Evolutionary conservation across 495 filamentous ascomycete genomes (phyloP).

Genomic region (Tricharina praecox): DNA sequence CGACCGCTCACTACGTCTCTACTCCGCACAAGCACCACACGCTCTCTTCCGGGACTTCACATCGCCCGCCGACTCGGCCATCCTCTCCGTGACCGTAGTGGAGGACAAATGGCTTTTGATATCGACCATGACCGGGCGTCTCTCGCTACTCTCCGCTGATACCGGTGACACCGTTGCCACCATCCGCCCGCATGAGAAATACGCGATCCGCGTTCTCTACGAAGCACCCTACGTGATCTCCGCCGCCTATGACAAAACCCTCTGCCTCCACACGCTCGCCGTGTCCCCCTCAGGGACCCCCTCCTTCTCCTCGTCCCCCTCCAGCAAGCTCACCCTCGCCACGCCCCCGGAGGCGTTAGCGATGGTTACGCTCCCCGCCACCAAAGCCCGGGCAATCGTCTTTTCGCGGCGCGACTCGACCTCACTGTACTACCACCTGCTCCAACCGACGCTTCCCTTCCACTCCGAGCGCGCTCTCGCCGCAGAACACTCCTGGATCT

Average conservation of each 20-base stretch:
- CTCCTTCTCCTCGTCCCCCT: neutral
- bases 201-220: slow-evolving; percentile 39
- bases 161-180: slow-evolving; percentile 30
- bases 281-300: slow-evolving; percentile 9
- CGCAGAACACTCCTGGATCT: slow-evolving; percentile 45
- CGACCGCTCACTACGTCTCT: slow-evolving; percentile 21
- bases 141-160: slow-evolving; percentile 32
- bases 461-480: slow-evolving; percentile 46
- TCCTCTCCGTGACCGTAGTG: slow-evolving; percentile 24
- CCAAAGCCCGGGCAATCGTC: slow-evolving; percentile 33
- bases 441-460: slow-evolving; percentile 29
- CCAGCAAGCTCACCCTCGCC: slow-evolving; percentile 20
- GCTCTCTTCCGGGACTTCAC: slow-evolving; percentile 14
- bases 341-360: slow-evolving; percentile 47
- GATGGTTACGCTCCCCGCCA: slow-evolving; percentile 37
- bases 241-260: slow-evolving; percentile 47
- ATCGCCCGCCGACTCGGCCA: slow-evolving; percentile 18
- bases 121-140: slow-evolving; percentile 47
- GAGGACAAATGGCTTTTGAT: slow-evolving; percentile 30
- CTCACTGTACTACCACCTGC: slow-evolving; percentile 41
- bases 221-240: slow-evolving; percentile 37
- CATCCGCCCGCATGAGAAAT: slow-evolving; percentile 45
- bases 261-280: slow-evolving; percentile 35
- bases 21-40: slow-evolving; percentile 9
- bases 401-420: slow-evolving; percentile 45